phyloP scores from a whole-genome alignment of 345 rosid species.

The Rhizophora apiculata region DNA sequence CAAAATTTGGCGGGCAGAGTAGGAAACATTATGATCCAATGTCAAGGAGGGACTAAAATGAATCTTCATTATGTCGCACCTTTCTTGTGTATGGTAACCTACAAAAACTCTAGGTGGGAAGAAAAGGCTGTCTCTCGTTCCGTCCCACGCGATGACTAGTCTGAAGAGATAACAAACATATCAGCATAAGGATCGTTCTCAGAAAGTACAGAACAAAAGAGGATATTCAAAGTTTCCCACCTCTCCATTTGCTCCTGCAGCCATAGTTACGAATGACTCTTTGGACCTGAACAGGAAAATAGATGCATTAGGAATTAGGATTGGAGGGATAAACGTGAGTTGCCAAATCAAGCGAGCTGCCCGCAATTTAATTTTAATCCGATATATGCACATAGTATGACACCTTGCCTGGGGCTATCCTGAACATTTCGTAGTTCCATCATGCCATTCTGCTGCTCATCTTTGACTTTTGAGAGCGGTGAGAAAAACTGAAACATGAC shows the following conservation, averaged over 20 bases:
- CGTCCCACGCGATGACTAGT: constrained; percentile 44
- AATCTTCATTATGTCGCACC: background rate
- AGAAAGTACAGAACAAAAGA: background rate
- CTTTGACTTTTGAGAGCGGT: constrained; percentile 74
- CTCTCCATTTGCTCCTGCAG: constrained; percentile 94
- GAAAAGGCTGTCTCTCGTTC: constrained; percentile 48
- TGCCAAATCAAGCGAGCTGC: background rate
- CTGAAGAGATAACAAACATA: constrained; percentile 29
- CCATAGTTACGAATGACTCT: constrained; percentile 74
- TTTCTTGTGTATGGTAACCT: constrained; percentile 11
- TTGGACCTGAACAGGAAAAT: constrained; percentile 54
- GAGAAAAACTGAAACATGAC: constrained; percentile 66
- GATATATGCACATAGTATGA: background rate
- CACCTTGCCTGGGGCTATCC: constrained; percentile 49
- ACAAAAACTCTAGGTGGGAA: constrained; percentile 40
- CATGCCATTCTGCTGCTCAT: constrained; percentile 62
- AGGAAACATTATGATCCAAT: background rate
- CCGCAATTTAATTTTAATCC: no score
- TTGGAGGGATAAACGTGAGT: background rate
- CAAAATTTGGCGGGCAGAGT: no score
- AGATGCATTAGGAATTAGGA: background rate
- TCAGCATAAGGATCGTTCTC: background rate
- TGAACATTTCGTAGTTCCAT: constrained; percentile 34
- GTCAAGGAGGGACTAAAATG: background rate
- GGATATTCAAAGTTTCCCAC: constrained; percentile 26